A percentile compares a stretch with the other conserved stretches of the same genome.
Evolutionary conservation across 495 filamentous ascomycete species (phyloP).

Genomic region (Aspergillus hancockii): DNA sequence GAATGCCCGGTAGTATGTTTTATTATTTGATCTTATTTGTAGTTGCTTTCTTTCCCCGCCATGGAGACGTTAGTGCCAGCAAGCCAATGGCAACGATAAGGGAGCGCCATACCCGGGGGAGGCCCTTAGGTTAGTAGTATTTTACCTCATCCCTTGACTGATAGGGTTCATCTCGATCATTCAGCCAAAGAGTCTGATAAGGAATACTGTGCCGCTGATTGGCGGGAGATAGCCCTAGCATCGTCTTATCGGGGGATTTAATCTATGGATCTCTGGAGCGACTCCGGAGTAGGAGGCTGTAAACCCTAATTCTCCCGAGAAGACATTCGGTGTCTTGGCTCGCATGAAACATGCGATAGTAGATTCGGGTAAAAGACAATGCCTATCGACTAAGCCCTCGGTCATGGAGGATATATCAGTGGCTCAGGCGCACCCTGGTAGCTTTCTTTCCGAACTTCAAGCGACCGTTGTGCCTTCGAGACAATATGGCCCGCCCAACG

Average conservation of each 20-base stretch:
- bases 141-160: neutral
- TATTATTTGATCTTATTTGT: neutral
- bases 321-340: neutral
- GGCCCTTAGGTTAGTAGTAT: neutral
- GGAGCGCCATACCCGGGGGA: no score
- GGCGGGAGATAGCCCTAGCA: neutral
- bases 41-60: no score
- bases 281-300: neutral
- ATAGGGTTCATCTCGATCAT: neutral
- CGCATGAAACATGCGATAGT: neutral
- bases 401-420: neutral
- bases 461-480: neutral
- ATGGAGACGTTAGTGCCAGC: no score
- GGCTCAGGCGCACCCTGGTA: neutral
- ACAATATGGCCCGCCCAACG: neutral
- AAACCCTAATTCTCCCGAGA: conserved; percentile 1
- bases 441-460: neutral
- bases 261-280: neutral
- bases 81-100: neutral
- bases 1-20: neutral
- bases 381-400: neutral
- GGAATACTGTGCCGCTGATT: no score
- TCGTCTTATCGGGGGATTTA: neutral
- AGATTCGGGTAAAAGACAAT: neutral
- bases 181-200: no score